Conservation (phyloP, 2,329 filamentous ascomycete species). For the Calcarisporium arbuscula region DNA sequence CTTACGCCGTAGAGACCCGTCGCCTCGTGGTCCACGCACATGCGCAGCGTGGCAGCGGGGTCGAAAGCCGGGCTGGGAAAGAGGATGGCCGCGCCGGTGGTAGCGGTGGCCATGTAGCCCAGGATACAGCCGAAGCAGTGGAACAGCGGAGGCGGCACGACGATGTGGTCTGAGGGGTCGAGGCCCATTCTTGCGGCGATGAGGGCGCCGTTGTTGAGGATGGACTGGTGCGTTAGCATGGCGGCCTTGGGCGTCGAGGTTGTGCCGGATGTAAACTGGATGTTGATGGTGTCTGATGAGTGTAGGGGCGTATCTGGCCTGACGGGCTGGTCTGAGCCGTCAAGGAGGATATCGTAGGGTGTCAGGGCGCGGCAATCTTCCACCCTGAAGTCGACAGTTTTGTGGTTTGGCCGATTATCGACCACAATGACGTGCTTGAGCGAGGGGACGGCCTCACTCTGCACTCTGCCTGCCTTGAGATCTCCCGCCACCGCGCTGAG, state of each 20-base stretch:
- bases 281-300: conserved; percentile 74
- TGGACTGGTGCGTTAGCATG: conserved; percentile 76
- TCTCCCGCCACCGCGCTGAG: conserved; percentile 40
- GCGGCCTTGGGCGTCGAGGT: conserved; percentile 88
- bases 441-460: conserved; percentile 53
- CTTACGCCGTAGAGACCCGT: conserved; percentile 79
- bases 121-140: conserved; percentile 87
- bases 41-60: conserved; percentile 60
- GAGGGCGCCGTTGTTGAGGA: conserved; percentile 84
- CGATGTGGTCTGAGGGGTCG: conserved; percentile 65
- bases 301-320: conserved; percentile 40
- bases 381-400: conserved; percentile 36
- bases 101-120: conserved; percentile 94
- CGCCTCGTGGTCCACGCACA: conserved; percentile 46
- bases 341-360: conserved; percentile 36
- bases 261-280: conserved; percentile 96
- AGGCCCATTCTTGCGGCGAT: conserved; percentile 85
- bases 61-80: conserved; percentile 87
- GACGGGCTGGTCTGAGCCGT: conserved; percentile 25
- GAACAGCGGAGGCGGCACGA: conserved; percentile 81
- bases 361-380: conserved; percentile 36
- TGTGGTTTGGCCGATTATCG: conserved; percentile 60
- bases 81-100: conserved; percentile 69
- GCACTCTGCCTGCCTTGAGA: conserved; percentile 24
- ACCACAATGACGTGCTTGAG: conserved; percentile 68